Percentiles rank a stretch among this genome's conserved stretches.
These are phyloP conservation scores for Paramyrothecium roridum DNA, from an alignment of 2,329 filamentous ascomycete species.

Conservation along the genomic window DNA sequence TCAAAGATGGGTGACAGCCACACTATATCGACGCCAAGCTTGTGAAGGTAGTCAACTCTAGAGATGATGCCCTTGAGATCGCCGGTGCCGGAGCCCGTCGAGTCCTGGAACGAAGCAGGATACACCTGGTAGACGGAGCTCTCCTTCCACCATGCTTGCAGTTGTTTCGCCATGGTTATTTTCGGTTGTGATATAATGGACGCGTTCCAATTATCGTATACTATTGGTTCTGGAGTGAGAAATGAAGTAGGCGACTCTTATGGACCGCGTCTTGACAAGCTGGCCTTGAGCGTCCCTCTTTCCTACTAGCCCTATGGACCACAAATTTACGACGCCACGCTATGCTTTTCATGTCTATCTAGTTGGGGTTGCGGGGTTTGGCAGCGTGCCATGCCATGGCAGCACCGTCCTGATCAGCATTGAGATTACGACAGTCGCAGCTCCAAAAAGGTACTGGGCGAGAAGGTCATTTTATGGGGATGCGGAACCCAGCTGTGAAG, in stretches of 20 bases:
- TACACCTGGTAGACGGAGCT: slow-evolving; percentile 60
- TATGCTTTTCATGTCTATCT: not conserved
- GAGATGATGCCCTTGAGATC: slow-evolving; percentile 57
- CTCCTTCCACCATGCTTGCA: slow-evolving; percentile 56
- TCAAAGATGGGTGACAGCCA: slow-evolving; percentile 50
- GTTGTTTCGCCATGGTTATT: slow-evolving; percentile 23
- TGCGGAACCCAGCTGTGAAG: not conserved
- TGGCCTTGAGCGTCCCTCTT: not conserved
- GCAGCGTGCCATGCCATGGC: not conserved
- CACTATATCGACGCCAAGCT: slow-evolving; percentile 55
- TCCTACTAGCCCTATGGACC: not conserved
- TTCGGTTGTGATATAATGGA: not conserved
- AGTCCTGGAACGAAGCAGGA: slow-evolving; percentile 59
- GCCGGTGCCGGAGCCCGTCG: slow-evolving; percentile 51
- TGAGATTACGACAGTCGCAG: too few species aligned
- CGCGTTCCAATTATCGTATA: too few species aligned
- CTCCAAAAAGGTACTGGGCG: not conserved
- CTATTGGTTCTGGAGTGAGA: too few species aligned
- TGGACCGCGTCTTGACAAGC: not conserved
- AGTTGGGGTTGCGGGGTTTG: not conserved
- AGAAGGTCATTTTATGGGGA: not conserved
- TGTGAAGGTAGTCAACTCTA: slow-evolving; percentile 51
- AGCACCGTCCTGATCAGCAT: not conserved
- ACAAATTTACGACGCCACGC: not conserved
- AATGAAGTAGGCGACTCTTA: too few species aligned